Percentiles rank a stretch among this genome's conserved stretches.
These are phyloP conservation scores for Helichrysum umbraculigerum DNA, from an alignment of 129 eudicot species.

Conservation along the genomic window DNA sequence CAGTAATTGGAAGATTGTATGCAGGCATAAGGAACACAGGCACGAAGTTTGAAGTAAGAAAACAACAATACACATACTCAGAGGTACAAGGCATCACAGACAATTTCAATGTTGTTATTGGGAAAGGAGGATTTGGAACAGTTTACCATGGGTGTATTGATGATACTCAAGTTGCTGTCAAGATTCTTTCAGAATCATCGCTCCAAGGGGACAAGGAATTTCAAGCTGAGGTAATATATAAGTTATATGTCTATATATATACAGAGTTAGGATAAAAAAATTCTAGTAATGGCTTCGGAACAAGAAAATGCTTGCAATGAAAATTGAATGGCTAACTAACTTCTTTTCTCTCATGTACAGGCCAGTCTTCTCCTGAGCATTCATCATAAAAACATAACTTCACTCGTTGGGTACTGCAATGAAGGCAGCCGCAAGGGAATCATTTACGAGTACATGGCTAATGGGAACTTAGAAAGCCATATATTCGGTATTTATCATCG, in stretches of 20 bases:
- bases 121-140: background rate
- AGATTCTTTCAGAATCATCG: background rate
- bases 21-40: background rate
- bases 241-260: too few species aligned
- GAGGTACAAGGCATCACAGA: background rate
- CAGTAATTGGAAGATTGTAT: too few species aligned
- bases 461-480: constrained; percentile 7
- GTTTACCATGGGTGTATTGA: background rate
- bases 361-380: background rate
- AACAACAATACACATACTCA: background rate
- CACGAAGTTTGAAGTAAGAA: background rate
- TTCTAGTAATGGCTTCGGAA: too few species aligned
- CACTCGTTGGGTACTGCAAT: background rate
- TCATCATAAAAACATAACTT: constrained; percentile 3
- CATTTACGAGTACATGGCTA: constrained; percentile 11
- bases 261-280: too few species aligned
- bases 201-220: background rate
- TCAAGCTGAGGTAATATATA: background rate
- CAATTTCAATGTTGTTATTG: background rate
- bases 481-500: background rate
- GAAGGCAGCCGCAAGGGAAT: constrained; percentile 7
- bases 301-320: too few species aligned
- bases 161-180: background rate
- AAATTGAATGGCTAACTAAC: background rate
- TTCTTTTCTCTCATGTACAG: background rate